Evolutionary conservation across 2,329 filamentous ascomycete genomes (phyloP), one percentile per base, ranked within the genome.

Genomic region (Colletotrichum plurivorum): DNA sequence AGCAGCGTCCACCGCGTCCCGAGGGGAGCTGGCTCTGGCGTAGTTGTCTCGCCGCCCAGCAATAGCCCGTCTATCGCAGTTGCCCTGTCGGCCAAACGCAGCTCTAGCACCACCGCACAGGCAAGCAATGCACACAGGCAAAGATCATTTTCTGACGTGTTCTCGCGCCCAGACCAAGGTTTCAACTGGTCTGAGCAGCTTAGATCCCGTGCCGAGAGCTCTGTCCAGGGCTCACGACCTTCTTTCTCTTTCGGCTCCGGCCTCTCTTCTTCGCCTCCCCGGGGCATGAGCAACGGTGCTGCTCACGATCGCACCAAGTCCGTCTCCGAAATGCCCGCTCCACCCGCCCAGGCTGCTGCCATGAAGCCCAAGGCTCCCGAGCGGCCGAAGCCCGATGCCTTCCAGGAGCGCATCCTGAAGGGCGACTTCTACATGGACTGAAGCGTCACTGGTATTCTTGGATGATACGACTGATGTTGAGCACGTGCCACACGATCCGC

Each of bases 381-480:
- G 75, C 83, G 86, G 45, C 86, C 86, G 73, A 97, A 95, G 85
- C 95, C 95, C 36, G 96, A 99, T 83, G 92, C 92, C 71, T 96
- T 98, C 84, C 95, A 98, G 81, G 96, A 99, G 87, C 90, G 97
- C 73, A 98, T 99, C 76, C 87, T 99, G 73, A 96, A 97, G 84
- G 96, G 95, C 53, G 96, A 99, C 77, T 98, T 99, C 76, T 96
- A 96, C 84, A 98, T 98, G 94, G 95, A 98, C 78, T 97, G 86
- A 86, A 70, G 22, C 22, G n/a, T n/a, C 5, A 13, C 7, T 16
- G 1, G 41, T 6, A 8, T 15, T 45, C 25, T 36, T 25, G 49
- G 25, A 49, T 56, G 25, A 45, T 25, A 43, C 46, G 27, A 54
- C 15, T 49, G 39, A 48, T 41, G 63, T 57, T 54, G 15, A 67